These are phyloP conservation scores for Metarhizium guizhouense DNA, from an alignment of 2,329 filamentous ascomycete species.

Conservation along the genomic window DNA sequence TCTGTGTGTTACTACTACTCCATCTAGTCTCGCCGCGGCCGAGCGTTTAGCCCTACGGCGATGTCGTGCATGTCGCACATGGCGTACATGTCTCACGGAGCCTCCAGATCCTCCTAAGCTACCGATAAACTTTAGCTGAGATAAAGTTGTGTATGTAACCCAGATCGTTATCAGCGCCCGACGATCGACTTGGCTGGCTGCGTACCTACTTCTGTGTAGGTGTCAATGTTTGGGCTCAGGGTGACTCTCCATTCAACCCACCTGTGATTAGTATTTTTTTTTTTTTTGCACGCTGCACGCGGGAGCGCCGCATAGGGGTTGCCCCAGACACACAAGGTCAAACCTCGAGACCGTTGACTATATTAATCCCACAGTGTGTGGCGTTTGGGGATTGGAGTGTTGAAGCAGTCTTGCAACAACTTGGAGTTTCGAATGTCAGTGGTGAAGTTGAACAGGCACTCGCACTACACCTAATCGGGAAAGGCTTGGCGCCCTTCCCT, in stretches of 20 bases:
- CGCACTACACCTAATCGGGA: constrained; percentile 4
- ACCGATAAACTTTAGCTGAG: background rate
- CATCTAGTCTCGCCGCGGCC: background rate
- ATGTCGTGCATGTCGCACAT: too few relatives aligned
- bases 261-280: background rate
- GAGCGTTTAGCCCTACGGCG: background rate
- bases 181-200: background rate
- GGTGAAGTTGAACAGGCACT: constrained; percentile 1
- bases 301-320: background rate
- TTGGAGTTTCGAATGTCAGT: constrained; percentile 31
- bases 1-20: background rate
- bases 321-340: background rate
- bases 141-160: background rate
- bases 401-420: constrained; percentile 41
- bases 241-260: background rate
- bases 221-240: too few relatives aligned
- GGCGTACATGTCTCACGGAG: too few relatives aligned
- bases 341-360: background rate
- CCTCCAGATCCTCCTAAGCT: background rate
- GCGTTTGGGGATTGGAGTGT: constrained; percentile 14
- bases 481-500: background rate
- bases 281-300: background rate
- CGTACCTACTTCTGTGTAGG: too few relatives aligned
- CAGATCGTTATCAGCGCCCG: background rate
- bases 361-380: background rate